Evolutionary conservation across 805 yeast genomes (phyloP).

Genomic region (Yamadazyma olivae): DNA sequence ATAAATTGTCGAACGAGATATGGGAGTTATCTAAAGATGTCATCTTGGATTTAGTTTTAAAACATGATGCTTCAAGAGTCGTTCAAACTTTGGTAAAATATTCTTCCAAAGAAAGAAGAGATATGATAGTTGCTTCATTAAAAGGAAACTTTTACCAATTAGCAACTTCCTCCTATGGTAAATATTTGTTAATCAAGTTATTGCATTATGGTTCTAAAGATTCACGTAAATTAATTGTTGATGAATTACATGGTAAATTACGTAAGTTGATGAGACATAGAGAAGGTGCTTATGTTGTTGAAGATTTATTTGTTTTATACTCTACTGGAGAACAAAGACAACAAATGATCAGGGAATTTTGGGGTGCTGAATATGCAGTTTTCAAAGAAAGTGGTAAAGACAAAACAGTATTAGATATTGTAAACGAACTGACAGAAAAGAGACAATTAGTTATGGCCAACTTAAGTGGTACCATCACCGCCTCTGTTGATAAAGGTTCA

Average conservation of each 20-base stretch:
- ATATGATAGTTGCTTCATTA: conserved; percentile 60
- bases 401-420: conserved; percentile 62
- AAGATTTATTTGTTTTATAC: conserved; percentile 84
- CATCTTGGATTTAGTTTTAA: conserved; percentile 79
- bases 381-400: conserved; percentile 73
- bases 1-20: conserved; percentile 74
- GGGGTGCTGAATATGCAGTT: conserved; percentile 94
- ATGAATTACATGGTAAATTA: conserved; percentile 86
- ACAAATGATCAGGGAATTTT: conserved; percentile 92
- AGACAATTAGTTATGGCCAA: conserved; percentile 71
- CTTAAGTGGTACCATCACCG: conserved; percentile 76
- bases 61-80: conserved; percentile 95
- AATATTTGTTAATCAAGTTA: conserved; percentile 82
- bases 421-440: conserved; percentile 71
- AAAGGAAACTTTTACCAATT: conserved; percentile 75
- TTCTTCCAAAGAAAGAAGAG: conserved; percentile 76
- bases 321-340: conserved; percentile 79
- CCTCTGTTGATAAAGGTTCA: conserved; percentile 92
- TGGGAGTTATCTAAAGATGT: conserved; percentile 81
- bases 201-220: conserved; percentile 89
- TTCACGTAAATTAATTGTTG: conserved; percentile 68
- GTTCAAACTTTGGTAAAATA: conserved; percentile 92
- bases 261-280: conserved; percentile 93
- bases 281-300: conserved; percentile 98
- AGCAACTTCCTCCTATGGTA: conserved; percentile 93